Conservation (phyloP, 768 basidiomycete species). For the Tylopilus rubrobrunneus region DNA sequence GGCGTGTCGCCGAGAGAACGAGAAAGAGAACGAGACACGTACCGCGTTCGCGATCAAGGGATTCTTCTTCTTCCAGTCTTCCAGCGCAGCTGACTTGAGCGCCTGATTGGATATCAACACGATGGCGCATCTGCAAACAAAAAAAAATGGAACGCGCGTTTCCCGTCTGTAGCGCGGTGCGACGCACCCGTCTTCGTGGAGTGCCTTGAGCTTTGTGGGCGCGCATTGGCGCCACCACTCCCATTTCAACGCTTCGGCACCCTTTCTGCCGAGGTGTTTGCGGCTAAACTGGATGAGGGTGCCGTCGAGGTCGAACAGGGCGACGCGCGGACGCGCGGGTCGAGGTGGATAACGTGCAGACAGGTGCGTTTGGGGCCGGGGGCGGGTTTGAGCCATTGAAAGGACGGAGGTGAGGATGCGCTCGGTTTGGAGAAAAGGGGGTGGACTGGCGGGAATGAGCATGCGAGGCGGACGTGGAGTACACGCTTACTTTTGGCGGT, state of each 20-base stretch:
- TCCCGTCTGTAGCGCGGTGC: not conserved
- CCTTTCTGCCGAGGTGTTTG: conserved; percentile 31
- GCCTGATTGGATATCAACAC: conserved; percentile 83
- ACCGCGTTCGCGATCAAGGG: conserved; percentile 61
- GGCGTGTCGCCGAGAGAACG: not conserved
- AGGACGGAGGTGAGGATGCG: conserved; percentile 5
- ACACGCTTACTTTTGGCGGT: conserved; percentile 25
- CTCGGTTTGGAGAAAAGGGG: conserved; percentile 38
- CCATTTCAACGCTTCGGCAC: conserved; percentile 32
- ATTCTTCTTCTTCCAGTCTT: conserved; percentile 77
- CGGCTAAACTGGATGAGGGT: conserved; percentile 63
- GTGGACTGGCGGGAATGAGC: conserved; percentile 30
- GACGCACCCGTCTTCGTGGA: conserved; percentile 58
- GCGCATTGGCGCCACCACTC: conserved; percentile 73
- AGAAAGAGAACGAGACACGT: conserved; percentile 37
- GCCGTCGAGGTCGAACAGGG: conserved; percentile 84
- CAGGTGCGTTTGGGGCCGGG: conserved; percentile 36
- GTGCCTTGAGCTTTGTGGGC: conserved; percentile 56
- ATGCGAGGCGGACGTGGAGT: not conserved
- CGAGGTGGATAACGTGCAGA: conserved; percentile 31
- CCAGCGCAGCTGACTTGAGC: conserved; percentile 43
- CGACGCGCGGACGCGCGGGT: conserved; percentile 51
- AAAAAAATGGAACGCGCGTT: no score
- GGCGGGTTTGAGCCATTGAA: conserved; percentile 33
- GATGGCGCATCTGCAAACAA: conserved; percentile 52